A percentile compares a stretch with the other conserved stretches of the same genome.
Conservation (phyloP, 352 stramenopile genomes). For the Globisporangium paddicum region DNA sequence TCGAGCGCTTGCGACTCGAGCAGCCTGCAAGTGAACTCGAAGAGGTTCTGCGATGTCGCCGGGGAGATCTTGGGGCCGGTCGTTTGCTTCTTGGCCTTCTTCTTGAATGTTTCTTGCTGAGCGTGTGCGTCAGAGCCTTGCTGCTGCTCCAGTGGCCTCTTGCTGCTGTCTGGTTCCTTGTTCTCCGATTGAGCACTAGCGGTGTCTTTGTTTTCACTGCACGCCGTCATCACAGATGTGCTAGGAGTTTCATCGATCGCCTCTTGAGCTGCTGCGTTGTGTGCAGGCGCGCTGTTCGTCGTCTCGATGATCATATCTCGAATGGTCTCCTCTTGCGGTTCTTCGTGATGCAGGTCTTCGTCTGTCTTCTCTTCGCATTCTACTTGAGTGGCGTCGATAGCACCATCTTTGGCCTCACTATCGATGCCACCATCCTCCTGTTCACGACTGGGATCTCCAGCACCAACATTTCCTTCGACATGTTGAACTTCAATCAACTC, state of each 20-base stretch:
- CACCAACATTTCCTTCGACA: not conserved
- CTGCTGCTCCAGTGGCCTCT: not conserved
- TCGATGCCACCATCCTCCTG: not conserved
- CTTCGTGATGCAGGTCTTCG: not conserved
- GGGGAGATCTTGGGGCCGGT: slow-evolving; percentile 10
- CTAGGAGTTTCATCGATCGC: not conserved
- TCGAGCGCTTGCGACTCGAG: slow-evolving; percentile 35
- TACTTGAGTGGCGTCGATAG: not conserved
- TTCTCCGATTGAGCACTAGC: not conserved
- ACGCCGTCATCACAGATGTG: not conserved
- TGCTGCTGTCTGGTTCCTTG: not conserved
- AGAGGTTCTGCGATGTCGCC: slow-evolving; percentile 31
- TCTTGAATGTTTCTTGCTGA: not conserved
- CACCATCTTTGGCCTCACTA: not conserved
- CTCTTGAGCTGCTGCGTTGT: not conserved
- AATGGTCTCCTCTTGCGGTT: not conserved
- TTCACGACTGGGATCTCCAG: not conserved
- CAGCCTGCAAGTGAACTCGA: slow-evolving; percentile 35
- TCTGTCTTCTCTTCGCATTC: not conserved
- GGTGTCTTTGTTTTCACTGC: not conserved
- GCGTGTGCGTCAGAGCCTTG: not conserved
- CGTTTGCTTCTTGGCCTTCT: not conserved
- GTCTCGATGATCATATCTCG: too few relatives aligned
- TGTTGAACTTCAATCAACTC: not conserved
- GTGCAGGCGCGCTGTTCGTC: not conserved